Evolutionary conservation across 352 stramenopile species (phyloP), one percentile per base, ranked within the genome.

Genomic region (Globisporangium megalacanthum): DNA sequence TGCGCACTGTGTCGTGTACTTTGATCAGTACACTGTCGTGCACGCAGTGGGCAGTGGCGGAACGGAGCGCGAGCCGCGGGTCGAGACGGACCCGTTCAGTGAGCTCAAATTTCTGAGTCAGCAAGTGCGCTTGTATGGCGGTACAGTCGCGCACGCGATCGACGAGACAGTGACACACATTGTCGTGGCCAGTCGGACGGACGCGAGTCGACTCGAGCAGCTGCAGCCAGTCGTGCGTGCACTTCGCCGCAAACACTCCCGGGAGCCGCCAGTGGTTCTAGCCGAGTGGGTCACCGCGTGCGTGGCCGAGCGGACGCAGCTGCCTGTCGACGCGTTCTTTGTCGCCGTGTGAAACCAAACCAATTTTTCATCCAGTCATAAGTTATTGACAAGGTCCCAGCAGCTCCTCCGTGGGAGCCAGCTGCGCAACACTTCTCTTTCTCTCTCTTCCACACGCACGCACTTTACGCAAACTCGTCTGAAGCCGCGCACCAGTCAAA

Each of bases 401-500:
- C 15, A 11, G 10, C 2, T 45, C 20, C 41, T 46, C 35, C n/a
- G n/a, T n/a, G n/a, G n/a, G 31, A 17, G 37, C 20, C 17, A 45
- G 44, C 8, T 41, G 55, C 39, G 22, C 39, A 35, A 15, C 29
- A 53, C 58, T 17, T 20, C 46, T 49, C 8, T 4, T 11, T 41
- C 3, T 13, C 6, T 45, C 29, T 41, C 29, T 31, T 46, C 17
- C 25, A 29, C 39, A 37, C 33, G 33, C 33, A 37, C 33, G 8
- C 33, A 37, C 33, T 37, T 53, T 52, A 67, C 36, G 65, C 53
- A 44, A 86, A 78, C 37, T 83, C 65, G 46, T 66, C 79, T 48
- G 69, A 66, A 33, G 83, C 61, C 4, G 77, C 63, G 44, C 81
- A 89, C 79, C 81, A 91, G 64, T 91, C 77, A 69, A 91, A 91